Evolutionary conservation across 2,329 filamentous ascomycete species (phyloP).

Genomic region (Talaromyces marneffei): DNA sequence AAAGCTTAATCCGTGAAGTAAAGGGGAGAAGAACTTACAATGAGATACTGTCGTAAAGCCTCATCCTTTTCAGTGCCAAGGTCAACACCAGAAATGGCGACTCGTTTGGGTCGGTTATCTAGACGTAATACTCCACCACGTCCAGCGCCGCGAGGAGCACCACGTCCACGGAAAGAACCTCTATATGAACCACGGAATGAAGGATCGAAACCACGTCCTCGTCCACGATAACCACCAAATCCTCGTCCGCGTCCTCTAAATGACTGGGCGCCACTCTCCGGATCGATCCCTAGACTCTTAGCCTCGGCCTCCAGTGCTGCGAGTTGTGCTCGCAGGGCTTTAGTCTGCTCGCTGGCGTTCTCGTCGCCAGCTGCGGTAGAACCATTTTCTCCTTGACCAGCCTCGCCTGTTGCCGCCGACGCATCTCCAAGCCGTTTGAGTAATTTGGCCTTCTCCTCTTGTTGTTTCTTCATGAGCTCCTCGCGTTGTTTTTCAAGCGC

Average conservation of each 20-base stretch:
- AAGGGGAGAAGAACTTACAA: slow-evolving; percentile 33
- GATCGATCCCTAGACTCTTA: slow-evolving; percentile 48
- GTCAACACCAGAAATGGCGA: slow-evolving; percentile 47
- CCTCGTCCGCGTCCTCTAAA: slow-evolving; percentile 24
- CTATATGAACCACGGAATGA: slow-evolving; percentile 35
- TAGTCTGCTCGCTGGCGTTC: slow-evolving; percentile 44
- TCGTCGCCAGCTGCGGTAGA: slow-evolving; percentile 24
- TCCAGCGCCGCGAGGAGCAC: slow-evolving; percentile 29
- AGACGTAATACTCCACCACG: slow-evolving; percentile 50
- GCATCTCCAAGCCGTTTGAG: slow-evolving; percentile 43
- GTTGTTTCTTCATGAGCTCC: slow-evolving; percentile 48
- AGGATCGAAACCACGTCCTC: slow-evolving; percentile 39
- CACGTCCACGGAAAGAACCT: slow-evolving; percentile 40
- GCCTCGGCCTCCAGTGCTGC: slow-evolving; percentile 53
- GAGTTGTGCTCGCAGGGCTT: slow-evolving; percentile 49
- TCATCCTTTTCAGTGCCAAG: slow-evolving; percentile 49
- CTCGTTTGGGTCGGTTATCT: slow-evolving; percentile 53
- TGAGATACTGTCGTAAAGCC: slow-evolving; percentile 51
- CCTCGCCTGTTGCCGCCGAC: slow-evolving; percentile 12
- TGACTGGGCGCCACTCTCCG: slow-evolving; percentile 26
- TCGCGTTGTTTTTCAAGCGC: slow-evolving; percentile 50
- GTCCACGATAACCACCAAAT: slow-evolving; percentile 30
- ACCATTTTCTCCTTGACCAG: slow-evolving; percentile 13
- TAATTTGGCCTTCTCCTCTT: slow-evolving; percentile 50
- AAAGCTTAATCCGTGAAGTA: background rate